Evolutionary conservation across 2,329 filamentous ascomycete genomes (phyloP).

Genomic region (Pyricularia sp.): DNA sequence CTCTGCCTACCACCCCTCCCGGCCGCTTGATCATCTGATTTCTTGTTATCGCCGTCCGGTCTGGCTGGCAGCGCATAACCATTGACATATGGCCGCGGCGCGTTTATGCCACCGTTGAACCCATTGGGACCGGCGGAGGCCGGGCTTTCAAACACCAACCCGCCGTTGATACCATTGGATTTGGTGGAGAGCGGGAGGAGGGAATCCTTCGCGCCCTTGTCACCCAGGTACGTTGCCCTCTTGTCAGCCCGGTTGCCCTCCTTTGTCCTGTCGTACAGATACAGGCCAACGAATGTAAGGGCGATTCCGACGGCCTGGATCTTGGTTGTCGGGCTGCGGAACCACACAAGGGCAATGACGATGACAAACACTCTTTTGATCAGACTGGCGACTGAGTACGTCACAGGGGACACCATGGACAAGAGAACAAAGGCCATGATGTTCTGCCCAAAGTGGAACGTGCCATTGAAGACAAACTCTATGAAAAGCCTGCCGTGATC

Average conservation of each 20-base stretch:
- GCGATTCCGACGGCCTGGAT: slow-evolving; percentile 78
- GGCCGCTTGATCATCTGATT: slow-evolving; percentile 36
- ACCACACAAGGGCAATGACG: slow-evolving; percentile 91
- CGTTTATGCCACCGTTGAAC: neutral
- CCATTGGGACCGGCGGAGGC: slow-evolving; percentile 15
- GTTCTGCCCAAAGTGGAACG: slow-evolving; percentile 94
- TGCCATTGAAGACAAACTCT: slow-evolving; percentile 96
- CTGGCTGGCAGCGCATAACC: slow-evolving; percentile 29
- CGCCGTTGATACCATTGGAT: slow-evolving; percentile 18
- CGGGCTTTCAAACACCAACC: slow-evolving; percentile 28
- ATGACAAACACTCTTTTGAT: slow-evolving; percentile 98
- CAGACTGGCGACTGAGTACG: slow-evolving; percentile 89
- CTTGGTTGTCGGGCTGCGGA: slow-evolving; percentile 76
- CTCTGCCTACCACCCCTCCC: slow-evolving; percentile 24
- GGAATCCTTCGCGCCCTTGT: slow-evolving; percentile 32
- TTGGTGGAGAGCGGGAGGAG: slow-evolving; percentile 57
- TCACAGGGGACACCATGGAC: slow-evolving; percentile 90
- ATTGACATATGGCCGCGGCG: slow-evolving; percentile 32
- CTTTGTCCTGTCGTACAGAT: slow-evolving; percentile 89
- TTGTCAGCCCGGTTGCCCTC: slow-evolving; percentile 75
- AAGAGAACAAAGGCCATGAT: slow-evolving; percentile 89
- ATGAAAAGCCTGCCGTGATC: slow-evolving; percentile 64
- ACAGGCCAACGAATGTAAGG: slow-evolving; percentile 85
- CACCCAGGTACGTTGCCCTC: slow-evolving; percentile 60
- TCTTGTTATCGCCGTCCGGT: slow-evolving; percentile 39